Percentiles rank a stretch among this genome's conserved stretches.
Conservation (phyloP, 23 red algal genomes). For the Gracilaria vermiculophylla region DNA sequence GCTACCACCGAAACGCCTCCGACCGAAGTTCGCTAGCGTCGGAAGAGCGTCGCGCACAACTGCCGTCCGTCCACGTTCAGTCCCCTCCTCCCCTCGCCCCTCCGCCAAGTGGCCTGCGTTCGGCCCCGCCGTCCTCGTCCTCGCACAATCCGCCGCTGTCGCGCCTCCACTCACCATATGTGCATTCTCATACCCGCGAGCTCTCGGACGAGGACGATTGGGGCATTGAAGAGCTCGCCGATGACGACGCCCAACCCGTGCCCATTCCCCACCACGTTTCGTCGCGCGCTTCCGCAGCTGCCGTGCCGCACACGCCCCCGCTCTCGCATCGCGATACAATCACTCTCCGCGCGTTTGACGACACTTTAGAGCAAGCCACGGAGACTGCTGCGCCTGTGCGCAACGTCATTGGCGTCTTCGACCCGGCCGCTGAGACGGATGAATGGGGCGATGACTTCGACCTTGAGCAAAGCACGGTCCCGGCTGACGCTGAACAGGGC, state of each 20-base stretch:
- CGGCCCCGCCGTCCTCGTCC: not conserved
- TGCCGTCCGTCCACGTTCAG: not conserved
- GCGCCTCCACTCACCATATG: not conserved
- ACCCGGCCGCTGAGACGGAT: slow-evolving; percentile 62
- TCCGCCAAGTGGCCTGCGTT: not conserved
- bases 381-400: not conserved
- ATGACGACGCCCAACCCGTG: slow-evolving; percentile 20
- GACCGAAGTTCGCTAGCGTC: not conserved
- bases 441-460: slow-evolving; percentile 81
- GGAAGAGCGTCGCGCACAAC: not conserved
- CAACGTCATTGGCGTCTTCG: slow-evolving; percentile 72
- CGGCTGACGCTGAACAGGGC: not conserved
- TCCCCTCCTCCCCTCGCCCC: not conserved
- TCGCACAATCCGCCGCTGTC: not conserved
- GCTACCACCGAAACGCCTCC: not conserved
- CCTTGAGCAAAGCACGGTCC: slow-evolving; percentile 36
- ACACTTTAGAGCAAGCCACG: slow-evolving; percentile 23
- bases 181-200: not conserved
- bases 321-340: slow-evolving; percentile 49
- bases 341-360: slow-evolving; percentile 63
- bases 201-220: slow-evolving; percentile 30
- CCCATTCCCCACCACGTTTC: not conserved
- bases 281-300: not conserved
- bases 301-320: not conserved
- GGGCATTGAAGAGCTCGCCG: slow-evolving; percentile 43